Percentiles rank a stretch among this genome's conserved stretches.
These are phyloP conservation scores for Eimeria falciformis DNA, from an alignment of 169 alveolate species.

Conservation along the genomic window DNA sequence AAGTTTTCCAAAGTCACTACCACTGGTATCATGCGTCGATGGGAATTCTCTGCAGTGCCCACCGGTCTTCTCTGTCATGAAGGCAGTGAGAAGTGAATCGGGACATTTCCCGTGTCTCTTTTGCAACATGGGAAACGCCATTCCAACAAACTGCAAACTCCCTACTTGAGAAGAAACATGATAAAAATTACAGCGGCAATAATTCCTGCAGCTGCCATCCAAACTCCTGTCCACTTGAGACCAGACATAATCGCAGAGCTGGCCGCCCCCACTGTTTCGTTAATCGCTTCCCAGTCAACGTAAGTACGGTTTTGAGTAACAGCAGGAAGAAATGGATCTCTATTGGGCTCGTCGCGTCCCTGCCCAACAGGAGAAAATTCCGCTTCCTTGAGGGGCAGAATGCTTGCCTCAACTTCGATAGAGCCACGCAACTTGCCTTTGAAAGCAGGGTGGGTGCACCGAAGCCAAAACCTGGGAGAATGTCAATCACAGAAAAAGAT, in stretches of 20 bases:
- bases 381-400: slow-evolving; percentile 89
- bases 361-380: slow-evolving; percentile 91
- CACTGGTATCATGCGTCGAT: too few relatives aligned
- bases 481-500: not conserved
- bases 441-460: slow-evolving; percentile 88
- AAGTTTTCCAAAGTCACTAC: too few relatives aligned
- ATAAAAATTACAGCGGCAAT: slow-evolving; percentile 75
- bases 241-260: slow-evolving; percentile 79
- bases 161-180: slow-evolving; percentile 74
- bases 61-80: too few relatives aligned
- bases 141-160: too few relatives aligned
- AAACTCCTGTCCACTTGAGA: slow-evolving; percentile 80
- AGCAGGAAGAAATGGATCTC: slow-evolving; percentile 90
- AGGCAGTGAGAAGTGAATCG: too few relatives aligned
- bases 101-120: too few relatives aligned
- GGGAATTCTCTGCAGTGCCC: too few relatives aligned
- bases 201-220: slow-evolving; percentile 78
- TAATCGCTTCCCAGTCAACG: slow-evolving; percentile 92
- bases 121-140: too few relatives aligned
- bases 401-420: slow-evolving; percentile 89
- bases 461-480: slow-evolving; percentile 83
- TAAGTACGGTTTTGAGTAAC: slow-evolving; percentile 92
- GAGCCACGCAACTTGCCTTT: slow-evolving; percentile 88
- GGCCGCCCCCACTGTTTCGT: slow-evolving; percentile 84
- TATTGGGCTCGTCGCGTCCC: slow-evolving; percentile 94